A percentile compares a stretch with the other conserved stretches of the same genome.
phyloP scores from a whole-genome alignment of 352 stramenopile species.

The Plasmopara muralis region DNA sequence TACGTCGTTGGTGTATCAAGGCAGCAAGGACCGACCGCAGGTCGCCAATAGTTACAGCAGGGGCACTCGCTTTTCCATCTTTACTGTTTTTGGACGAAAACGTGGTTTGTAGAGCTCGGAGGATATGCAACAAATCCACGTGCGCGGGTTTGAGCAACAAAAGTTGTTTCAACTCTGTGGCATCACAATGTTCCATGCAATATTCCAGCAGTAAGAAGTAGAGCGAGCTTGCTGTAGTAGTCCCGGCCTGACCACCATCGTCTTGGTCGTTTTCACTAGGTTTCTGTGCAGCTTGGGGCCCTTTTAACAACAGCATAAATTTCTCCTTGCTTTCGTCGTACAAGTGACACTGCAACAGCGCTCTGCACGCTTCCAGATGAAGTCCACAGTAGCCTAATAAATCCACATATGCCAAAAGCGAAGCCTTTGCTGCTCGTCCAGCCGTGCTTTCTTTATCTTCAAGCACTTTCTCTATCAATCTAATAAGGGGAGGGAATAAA shows the following conservation, averaged over 20 bases:
- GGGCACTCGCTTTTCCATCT: constrained; percentile 2
- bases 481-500: constrained; percentile 49
- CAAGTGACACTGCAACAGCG: constrained; percentile 53
- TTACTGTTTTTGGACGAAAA: constrained; percentile 14
- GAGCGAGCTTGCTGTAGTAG: constrained; percentile 24
- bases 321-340: constrained; percentile 54
- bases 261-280: constrained; percentile 14
- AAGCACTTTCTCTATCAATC: constrained; percentile 35
- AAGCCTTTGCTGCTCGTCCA: constrained; percentile 19
- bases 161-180: constrained; percentile 38
- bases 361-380: constrained; percentile 45
- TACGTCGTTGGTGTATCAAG: constrained; percentile 34
- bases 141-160: constrained; percentile 46
- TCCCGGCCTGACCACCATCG: constrained; percentile 4
- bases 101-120: constrained; percentile 35
- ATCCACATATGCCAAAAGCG: constrained; percentile 54
- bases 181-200: constrained; percentile 45
- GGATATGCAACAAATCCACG: constrained; percentile 51
- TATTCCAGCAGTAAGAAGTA: constrained; percentile 68
- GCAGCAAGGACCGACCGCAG: constrained; percentile 37
- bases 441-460: constrained; percentile 13
- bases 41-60: constrained; percentile 37
- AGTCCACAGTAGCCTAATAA: constrained; percentile 48
- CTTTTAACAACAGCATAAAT: constrained; percentile 24
- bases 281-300: constrained; percentile 14